Percentiles rank a stretch among this genome's conserved stretches.
Conservation (phyloP, 225 moss, liverwort and hornwort species). For the Marchantia polymorpha region DNA sequence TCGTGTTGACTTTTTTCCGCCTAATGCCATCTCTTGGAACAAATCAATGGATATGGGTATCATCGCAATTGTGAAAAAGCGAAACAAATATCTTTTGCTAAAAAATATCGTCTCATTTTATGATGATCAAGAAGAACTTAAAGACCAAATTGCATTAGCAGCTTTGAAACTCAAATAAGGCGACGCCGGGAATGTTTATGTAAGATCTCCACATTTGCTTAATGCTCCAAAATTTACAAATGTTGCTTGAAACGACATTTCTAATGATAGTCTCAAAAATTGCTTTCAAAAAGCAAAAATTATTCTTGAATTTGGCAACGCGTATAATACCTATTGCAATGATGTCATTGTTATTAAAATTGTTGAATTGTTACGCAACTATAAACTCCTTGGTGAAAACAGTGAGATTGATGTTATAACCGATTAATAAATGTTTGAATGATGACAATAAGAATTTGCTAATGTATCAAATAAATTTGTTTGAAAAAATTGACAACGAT, state of each 20-base stretch:
- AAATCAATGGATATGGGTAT: neutral
- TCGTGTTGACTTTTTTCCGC: neutral
- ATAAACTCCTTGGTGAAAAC: no score
- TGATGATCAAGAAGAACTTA: neutral
- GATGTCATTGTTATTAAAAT: no score
- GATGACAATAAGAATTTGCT: no score
- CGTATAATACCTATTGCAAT: no score
- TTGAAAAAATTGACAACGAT: no score
- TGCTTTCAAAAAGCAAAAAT: no score
- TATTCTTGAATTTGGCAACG: no score
- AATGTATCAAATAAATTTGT: no score
- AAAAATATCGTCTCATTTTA: neutral
- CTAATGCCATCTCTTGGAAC: neutral
- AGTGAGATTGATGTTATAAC: no score
- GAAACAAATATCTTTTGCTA: neutral
- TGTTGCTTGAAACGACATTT: neutral
- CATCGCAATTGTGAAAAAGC: neutral
- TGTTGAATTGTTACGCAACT: no score
- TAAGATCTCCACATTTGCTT: neutral
- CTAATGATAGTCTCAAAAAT: neutral
- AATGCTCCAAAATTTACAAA: neutral
- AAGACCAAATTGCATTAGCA: neutral
- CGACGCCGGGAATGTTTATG: neutral
- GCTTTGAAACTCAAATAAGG: neutral
- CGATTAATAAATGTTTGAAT: no score